Evolutionary conservation across 2,329 filamentous ascomycete genomes (phyloP).

Genomic region (Drechslerella dactyloides): DNA sequence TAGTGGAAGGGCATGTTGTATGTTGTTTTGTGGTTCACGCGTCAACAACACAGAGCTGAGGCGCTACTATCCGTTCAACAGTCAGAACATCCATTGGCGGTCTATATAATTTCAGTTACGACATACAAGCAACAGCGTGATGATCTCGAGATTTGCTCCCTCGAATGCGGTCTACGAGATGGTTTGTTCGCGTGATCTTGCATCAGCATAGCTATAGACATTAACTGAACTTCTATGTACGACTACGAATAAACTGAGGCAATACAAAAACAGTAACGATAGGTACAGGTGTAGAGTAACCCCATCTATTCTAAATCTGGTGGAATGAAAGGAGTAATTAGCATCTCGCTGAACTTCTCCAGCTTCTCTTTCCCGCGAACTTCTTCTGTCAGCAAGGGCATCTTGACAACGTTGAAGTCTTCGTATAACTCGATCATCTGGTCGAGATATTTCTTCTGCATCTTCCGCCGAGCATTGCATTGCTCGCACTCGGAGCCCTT

Average conservation of each 20-base stretch:
- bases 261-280: too few species aligned
- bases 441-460: conserved; percentile 99
- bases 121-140: too few species aligned
- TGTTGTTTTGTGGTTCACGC: conserved; percentile 48
- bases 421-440: conserved; percentile 99
- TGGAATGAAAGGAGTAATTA: conserved; percentile 76
- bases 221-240: too few species aligned
- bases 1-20: conserved; percentile 36
- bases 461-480: conserved; percentile 91
- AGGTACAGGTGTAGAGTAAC: conserved; percentile 56
- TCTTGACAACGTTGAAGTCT: conserved; percentile 98
- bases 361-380: conserved; percentile 93
- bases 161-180: too few species aligned
- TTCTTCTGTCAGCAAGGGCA: conserved; percentile 94
- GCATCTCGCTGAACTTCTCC: conserved; percentile 86
- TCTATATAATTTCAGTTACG: too few species aligned
- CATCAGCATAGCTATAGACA: too few species aligned
- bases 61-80: too few species aligned
- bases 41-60: conserved; percentile 36
- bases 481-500: conserved; percentile 86
- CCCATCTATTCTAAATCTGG: conserved; percentile 59
- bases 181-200: too few species aligned
- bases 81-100: too few species aligned
- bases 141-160: too few species aligned
- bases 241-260: neutral